These are phyloP conservation scores for Euphrasia confusa DNA, from an alignment of 257 asterid genomes.

Conservation along the genomic window DNA sequence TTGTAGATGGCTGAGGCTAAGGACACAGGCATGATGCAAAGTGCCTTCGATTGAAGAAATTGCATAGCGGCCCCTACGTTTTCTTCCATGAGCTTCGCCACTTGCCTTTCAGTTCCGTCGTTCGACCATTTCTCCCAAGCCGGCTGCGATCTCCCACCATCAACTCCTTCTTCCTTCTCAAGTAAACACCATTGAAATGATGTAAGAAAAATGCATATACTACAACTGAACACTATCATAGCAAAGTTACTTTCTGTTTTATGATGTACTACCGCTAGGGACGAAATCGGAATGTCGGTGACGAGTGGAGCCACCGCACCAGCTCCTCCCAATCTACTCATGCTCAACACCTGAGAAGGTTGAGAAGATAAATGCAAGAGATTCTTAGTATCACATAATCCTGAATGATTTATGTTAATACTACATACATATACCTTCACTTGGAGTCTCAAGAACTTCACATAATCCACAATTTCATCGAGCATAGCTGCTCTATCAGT, in stretches of 20 bases:
- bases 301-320: constrained; percentile 98
- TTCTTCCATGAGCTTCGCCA: constrained; percentile 98
- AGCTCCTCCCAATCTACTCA: constrained; percentile 98
- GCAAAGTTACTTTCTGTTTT: not conserved
- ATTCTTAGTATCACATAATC: not conserved
- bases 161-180: constrained; percentile 62
- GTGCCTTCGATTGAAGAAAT: constrained; percentile 93
- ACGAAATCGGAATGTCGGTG: constrained; percentile 80
- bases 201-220: not conserved
- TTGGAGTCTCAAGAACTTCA: constrained; percentile 93
- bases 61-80: constrained; percentile 98
- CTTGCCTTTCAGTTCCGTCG: constrained; percentile 96
- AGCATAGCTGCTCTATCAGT: constrained; percentile 98
- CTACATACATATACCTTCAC: constrained; percentile 56
- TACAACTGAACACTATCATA: not conserved
- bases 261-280: constrained; percentile 50
- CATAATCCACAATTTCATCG: constrained; percentile 94
- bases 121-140: constrained; percentile 99
- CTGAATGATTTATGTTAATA: not conserved
- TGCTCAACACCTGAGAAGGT: constrained; percentile 79
- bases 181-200: constrained; percentile 18
- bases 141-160: constrained; percentile 65
- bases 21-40: constrained; percentile 93
- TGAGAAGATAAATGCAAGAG: constrained; percentile 24
- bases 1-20: constrained; percentile 88